These are phyloP conservation scores for Pseudogymnoascus sp. DNA, from an alignment of 2,329 filamentous ascomycete genomes.

Conservation along the genomic window DNA sequence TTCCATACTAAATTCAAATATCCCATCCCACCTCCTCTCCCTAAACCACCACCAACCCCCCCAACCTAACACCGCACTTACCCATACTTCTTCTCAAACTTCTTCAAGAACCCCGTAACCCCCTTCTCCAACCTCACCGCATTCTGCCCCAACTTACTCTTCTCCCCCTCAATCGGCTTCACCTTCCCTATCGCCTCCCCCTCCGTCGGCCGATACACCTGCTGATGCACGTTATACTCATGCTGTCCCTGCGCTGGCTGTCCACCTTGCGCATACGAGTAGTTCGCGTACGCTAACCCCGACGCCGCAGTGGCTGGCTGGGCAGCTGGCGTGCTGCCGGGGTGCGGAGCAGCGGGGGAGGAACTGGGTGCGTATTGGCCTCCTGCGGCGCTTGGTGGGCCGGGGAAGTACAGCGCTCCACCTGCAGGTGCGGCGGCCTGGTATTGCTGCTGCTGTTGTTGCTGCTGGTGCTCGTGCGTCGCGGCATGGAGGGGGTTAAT, in stretches of 20 bases:
- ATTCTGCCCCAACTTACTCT: conserved; percentile 53
- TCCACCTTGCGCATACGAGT: conserved; percentile 33
- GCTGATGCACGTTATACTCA: conserved; percentile 57
- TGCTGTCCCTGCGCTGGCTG: conserved; percentile 27
- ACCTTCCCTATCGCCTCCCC: conserved; percentile 40
- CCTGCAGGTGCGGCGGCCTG: neutral
- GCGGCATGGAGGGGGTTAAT: conserved; percentile 51
- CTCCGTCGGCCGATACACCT: conserved; percentile 62
- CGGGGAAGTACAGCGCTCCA: conserved; percentile 30
- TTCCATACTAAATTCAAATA: neutral
- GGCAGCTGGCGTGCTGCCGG: conserved; percentile 29
- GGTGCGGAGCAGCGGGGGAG: neutral
- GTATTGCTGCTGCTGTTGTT: neutral
- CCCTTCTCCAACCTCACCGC: conserved; percentile 62
- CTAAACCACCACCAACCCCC: neutral
- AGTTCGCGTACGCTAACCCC: conserved; percentile 50
- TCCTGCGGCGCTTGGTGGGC: conserved; percentile 26
- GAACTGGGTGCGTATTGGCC: conserved; percentile 12
- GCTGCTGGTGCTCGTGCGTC: conserved; percentile 40
- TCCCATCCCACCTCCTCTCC: neutral
- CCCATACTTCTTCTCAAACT: conserved; percentile 59
- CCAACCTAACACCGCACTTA: conserved; percentile 11
- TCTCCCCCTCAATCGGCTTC: conserved; percentile 34
- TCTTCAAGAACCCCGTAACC: conserved; percentile 65
- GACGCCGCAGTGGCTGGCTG: conserved; percentile 34